Percentiles rank a stretch among this genome's conserved stretches.
These are phyloP conservation scores for Aureobasidium leucospermi DNA, from an alignment of 2,329 filamentous ascomycete species.

Conservation along the genomic window DNA sequence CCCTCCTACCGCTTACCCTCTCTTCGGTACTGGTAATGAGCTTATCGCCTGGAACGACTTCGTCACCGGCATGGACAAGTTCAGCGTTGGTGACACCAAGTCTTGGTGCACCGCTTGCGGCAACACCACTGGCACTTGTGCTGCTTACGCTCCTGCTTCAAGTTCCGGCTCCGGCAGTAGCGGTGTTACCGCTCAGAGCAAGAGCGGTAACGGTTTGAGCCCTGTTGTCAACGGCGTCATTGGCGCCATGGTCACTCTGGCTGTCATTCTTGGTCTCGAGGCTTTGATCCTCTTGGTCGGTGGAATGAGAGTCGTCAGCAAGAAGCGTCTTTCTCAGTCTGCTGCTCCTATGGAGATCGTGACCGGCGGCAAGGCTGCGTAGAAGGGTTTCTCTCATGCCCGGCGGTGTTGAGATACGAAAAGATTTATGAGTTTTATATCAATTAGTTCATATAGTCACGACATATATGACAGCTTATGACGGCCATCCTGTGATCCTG, in stretches of 20 bases:
- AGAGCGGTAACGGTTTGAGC: slow-evolving; percentile 47
- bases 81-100: slow-evolving; percentile 57
- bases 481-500: too few relatives aligned
- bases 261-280: slow-evolving; percentile 52
- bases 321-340: slow-evolving; percentile 35
- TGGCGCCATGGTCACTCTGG: slow-evolving; percentile 61
- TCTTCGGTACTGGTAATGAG: slow-evolving; percentile 51
- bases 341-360: not conserved
- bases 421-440: too few relatives aligned
- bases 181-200: slow-evolving; percentile 18
- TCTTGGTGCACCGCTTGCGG: slow-evolving; percentile 73
- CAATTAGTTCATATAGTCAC: too few relatives aligned
- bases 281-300: slow-evolving; percentile 47
- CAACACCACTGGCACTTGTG: slow-evolving; percentile 62
- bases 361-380: slow-evolving; percentile 4
- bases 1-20: slow-evolving; percentile 48
- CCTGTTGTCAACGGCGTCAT: slow-evolving; percentile 74
- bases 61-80: slow-evolving; percentile 52
- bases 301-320: slow-evolving; percentile 53
- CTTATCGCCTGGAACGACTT: slow-evolving; percentile 63
- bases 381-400: not conserved
- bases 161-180: slow-evolving; percentile 20
- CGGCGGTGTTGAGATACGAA: too few relatives aligned
- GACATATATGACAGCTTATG: too few relatives aligned
- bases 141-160: slow-evolving; percentile 33